These are phyloP conservation scores for Raffaelea arxii DNA, from an alignment of 2,329 filamentous ascomycete species.

Conservation along the genomic window DNA sequence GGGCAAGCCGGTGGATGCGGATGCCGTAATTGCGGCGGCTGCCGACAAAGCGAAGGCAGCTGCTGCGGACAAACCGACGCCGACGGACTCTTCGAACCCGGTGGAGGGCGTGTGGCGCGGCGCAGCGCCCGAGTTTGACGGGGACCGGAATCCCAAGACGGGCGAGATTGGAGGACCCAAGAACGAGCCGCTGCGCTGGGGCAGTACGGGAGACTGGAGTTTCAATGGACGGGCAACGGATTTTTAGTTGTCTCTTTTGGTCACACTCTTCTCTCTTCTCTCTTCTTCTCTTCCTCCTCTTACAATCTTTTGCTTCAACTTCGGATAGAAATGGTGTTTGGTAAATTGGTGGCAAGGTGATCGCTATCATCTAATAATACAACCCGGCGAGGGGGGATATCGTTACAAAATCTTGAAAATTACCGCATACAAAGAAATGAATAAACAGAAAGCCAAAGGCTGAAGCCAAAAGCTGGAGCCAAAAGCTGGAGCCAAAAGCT, in stretches of 20 bases:
- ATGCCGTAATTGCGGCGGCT: not conserved
- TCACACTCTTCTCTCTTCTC: too few relatives aligned
- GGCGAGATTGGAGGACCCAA: slow-evolving; percentile 95
- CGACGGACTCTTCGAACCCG: slow-evolving; percentile 9
- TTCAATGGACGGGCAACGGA: slow-evolving; percentile 94
- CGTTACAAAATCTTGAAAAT: too few relatives aligned
- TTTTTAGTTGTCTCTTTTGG: too few relatives aligned
- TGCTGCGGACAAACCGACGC: not conserved
- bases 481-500: too few relatives aligned
- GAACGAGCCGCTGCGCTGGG: slow-evolving; percentile 92
- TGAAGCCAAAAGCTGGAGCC: too few relatives aligned
- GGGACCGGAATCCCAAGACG: slow-evolving; percentile 84
- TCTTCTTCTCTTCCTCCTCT: too few relatives aligned
- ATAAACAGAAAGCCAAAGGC: too few relatives aligned
- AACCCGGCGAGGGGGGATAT: too few relatives aligned
- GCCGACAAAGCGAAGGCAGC: not conserved
- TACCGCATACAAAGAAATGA: too few relatives aligned
- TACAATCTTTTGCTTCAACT: too few relatives aligned
- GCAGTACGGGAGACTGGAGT: slow-evolving; percentile 68
- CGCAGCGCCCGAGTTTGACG: slow-evolving; percentile 83
- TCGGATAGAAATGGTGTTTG: too few relatives aligned
- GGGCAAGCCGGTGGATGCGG: not conserved
- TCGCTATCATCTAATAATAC: too few relatives aligned
- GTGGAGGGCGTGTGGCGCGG: slow-evolving; percentile 58
- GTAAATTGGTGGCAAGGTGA: not conserved